phyloP scores from a whole-genome alignment of 257 asterid species.

The Pogostemon cablin region DNA sequence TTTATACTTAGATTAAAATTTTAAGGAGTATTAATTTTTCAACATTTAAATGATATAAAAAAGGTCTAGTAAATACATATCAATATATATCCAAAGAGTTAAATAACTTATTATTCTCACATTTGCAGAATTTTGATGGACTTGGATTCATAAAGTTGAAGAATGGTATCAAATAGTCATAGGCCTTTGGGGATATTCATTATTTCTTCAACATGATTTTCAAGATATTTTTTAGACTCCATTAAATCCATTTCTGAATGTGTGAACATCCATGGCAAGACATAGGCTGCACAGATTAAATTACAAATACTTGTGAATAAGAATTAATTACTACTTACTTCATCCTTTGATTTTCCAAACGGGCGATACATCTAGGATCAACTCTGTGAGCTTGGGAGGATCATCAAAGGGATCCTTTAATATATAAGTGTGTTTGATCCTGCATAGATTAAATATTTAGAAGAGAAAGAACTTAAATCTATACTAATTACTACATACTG shows the following conservation, averaged over 20 bases:
- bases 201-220: constrained; percentile 19
- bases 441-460: constrained; percentile 38
- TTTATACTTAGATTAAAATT: constrained; percentile 5
- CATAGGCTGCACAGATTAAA: constrained; percentile 15
- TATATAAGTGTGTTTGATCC: constrained; percentile 88
- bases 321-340: constrained; percentile 47
- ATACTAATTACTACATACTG: background rate
- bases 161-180: background rate
- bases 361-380: constrained; percentile 90
- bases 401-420: constrained; percentile 95
- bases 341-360: constrained; percentile 93
- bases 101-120: constrained; percentile 19
- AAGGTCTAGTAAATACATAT: constrained; percentile 8
- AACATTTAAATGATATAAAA: background rate
- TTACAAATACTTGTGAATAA: constrained; percentile 15
- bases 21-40: background rate
- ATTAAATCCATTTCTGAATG: background rate
- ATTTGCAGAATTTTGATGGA: background rate
- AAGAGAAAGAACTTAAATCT: constrained; percentile 23
- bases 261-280: constrained; percentile 3
- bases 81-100: constrained; percentile 11
- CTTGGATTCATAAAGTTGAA: constrained; percentile 24
- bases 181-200: constrained; percentile 13
- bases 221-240: constrained; percentile 3
- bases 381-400: constrained; percentile 67